Percentiles rank a stretch among this genome's conserved stretches.
Conservation (phyloP, 345 rosid genomes). For the Isatis tinctoria region DNA sequence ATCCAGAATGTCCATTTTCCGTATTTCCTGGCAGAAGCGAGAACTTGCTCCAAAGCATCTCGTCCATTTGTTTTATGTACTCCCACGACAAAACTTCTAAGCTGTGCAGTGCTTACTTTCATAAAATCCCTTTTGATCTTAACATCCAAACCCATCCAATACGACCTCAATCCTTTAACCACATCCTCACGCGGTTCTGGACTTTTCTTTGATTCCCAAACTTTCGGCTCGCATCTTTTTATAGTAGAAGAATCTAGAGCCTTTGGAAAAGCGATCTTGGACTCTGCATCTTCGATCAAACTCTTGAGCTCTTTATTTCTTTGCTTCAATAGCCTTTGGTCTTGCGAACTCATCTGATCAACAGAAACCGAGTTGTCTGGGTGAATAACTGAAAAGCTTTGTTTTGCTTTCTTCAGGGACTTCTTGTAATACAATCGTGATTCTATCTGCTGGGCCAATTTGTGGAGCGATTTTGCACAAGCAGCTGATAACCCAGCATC, state of each 20-base stretch:
- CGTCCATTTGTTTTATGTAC: background rate
- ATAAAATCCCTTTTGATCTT: slow-evolving; percentile 1
- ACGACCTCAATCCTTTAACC: background rate
- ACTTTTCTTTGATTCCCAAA: background rate
- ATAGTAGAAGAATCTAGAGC: no score
- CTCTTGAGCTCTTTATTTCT: no score
- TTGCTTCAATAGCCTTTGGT: no score
- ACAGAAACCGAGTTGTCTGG: background rate
- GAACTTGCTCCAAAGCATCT: background rate
- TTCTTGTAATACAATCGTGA: background rate
- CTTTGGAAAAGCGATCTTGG: background rate
- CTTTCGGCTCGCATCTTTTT: background rate
- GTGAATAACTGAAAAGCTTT: background rate
- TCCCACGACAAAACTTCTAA: background rate
- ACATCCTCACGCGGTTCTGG: background rate
- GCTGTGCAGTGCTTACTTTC: slow-evolving; percentile 9
- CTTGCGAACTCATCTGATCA: background rate
- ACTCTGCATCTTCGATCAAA: background rate
- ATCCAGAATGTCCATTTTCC: slow-evolving; percentile 9
- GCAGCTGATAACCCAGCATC: rapidly evolving
- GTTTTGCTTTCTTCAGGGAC: background rate
- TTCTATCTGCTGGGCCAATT: background rate
- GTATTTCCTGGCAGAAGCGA: background rate
- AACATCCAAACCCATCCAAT: slow-evolving; percentile 16
- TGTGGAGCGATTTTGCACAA: background rate